Base-by-base conservation (phyloP, 805 yeast genomes). In the Jamesozyma spencerorum region DNA sequence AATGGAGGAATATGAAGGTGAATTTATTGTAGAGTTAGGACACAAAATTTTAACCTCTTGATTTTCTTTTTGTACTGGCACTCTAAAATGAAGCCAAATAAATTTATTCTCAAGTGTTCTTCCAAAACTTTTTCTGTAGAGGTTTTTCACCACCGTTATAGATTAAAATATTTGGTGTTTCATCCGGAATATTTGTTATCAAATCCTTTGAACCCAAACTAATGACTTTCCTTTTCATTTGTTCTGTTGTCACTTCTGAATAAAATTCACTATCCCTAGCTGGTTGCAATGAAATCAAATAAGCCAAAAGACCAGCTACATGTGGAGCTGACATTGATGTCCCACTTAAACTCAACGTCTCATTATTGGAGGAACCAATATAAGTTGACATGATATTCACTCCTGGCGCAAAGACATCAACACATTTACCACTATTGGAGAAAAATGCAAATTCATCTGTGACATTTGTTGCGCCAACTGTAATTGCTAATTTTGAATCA, bases 291-390 rank as follows among this genome's bases (percentile, higher is more conserved):
- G 94, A 80, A 59, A 87, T 69, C 66, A 76, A 88, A 72, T 90
- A 90, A 5, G 95, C 75, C 57, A 86, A 75, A 60, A 90, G 72
- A 49, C 97, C 97, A 45, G 86, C 79, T 52, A 87, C 87, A 60
- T 86, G 95, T 36, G 97, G 97, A 29, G 96, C 82, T 14, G 97
- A 95, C 97, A 90, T 90, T n/a, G 97, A 88, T 7, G 97, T 90
- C 63, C 97, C 97, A 29, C 94, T 81, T 58, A 84, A 70, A 32
- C 84, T 75, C 34, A 88, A 85, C 49, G 90, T 81, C 36, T 87
- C 82, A 38, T 75, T 63, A 39, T 73, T 70, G 5, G 85, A 76
- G 5, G 35, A 19, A 30, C 92, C 90, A 62, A 80, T 83, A 61
- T 81, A 83, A 28, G 88, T 80, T 33, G 95, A 85, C 51, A 81